Evolutionary conservation across 371 early-diverging fungal species (phyloP), one percentile per base, ranked within the genome.

Genomic region (Apophysomyces ossiformis): DNA sequence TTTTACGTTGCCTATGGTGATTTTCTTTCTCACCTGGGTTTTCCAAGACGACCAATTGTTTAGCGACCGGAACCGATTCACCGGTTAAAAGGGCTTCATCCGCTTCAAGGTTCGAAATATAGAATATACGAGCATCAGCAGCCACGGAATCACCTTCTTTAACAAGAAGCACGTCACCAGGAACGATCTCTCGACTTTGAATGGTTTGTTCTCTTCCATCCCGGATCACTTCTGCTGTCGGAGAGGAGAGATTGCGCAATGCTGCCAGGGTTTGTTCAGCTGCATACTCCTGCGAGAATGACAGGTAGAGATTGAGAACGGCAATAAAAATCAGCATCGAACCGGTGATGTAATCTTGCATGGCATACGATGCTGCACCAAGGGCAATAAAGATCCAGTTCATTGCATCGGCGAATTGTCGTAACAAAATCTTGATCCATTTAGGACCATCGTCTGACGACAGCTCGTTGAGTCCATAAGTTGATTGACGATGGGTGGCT

Each of bases 211-310:
- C 81, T 36, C 77, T 80, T 8, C 93, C 93, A 68, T 92, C 91
- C 54, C 96, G 92, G 58, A 95, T 71, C 8, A 95, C 95, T n/a
- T 79, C 74, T 35, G 85, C 89, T 61, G 86, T 84, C 4, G 92
- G 95, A 1, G 94, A 92, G 2, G 90, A 83, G 67, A 96, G 79
- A 38, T 90, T 87, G 60, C 90, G 77, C 43, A 96, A 77, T 18
- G 96, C 93, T 58, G 95, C 95, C 81, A 96, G 78, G 7, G 95
- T 93, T 66, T 92, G 87, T 72, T 94, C 93, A 1, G 96, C 95
- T 44, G 90, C 87, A 77, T 86, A 93, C 67, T 96, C 96, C 75
- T 96, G 96, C 21, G 86, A 78, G 66, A 95, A 94, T 0, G 94
- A 94, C 38, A 96, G 89, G 21, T 83, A 76, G 16, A 93, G 85